A percentile compares a stretch with the other conserved stretches of the same genome.
Conservation (phyloP, 306 rosid species). For the Cucumis melo region DNA sequence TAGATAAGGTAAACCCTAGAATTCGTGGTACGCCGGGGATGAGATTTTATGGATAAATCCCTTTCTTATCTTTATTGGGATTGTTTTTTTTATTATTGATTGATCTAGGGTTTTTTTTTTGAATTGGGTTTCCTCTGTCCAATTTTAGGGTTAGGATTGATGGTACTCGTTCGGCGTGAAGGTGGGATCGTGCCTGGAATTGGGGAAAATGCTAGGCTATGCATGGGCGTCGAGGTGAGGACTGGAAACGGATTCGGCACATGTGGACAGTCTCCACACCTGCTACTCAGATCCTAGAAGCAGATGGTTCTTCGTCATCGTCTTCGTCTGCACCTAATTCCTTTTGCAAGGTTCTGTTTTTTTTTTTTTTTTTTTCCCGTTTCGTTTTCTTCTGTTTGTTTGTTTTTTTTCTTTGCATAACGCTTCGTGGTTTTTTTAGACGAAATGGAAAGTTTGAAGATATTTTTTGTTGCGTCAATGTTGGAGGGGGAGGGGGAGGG, state of each 20-base stretch:
- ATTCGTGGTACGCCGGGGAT: neutral
- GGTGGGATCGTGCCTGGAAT: slow-evolving; percentile 31
- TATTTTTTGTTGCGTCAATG: neutral
- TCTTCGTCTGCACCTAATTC: slow-evolving; percentile 28
- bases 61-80: neutral
- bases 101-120: slow-evolving; percentile 25
- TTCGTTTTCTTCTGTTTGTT: neutral
- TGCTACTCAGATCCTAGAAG: slow-evolving; percentile 21
- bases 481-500: neutral
- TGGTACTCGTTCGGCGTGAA: slow-evolving; percentile 25
- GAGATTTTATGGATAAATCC: neutral
- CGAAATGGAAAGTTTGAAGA: neutral
- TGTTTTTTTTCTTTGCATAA: neutral
- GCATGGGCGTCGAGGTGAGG: slow-evolving; percentile 49
- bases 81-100: slow-evolving; percentile 9
- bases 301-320: slow-evolving; percentile 33
- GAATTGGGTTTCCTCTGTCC: slow-evolving; percentile 8
- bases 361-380: neutral
- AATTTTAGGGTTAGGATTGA: slow-evolving; percentile 21
- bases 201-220: slow-evolving; percentile 72
- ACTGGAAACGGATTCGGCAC: slow-evolving; percentile 46
- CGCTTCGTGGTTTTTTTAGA: neutral
- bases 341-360: slow-evolving; percentile 32
- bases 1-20: neutral
- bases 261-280: slow-evolving; percentile 45